Evolutionary conservation across 2,329 filamentous ascomycete genomes (phyloP).

Genomic region (Microdochium trichocladiopsis): DNA sequence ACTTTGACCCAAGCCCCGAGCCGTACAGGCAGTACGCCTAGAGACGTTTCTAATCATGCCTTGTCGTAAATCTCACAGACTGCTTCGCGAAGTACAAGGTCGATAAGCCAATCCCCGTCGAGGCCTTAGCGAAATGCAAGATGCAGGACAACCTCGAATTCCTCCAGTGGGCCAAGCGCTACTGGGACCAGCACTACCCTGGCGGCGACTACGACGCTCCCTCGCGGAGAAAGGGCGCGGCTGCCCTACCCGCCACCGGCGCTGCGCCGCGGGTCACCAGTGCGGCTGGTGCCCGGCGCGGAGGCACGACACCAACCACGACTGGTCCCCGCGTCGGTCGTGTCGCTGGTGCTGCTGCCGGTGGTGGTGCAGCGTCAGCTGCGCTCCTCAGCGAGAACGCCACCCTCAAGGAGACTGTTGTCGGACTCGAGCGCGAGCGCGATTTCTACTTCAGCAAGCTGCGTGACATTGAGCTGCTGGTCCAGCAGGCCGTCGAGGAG

Average conservation of each 20-base stretch:
- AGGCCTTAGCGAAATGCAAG: constrained; percentile 91
- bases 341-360: constrained; percentile 25
- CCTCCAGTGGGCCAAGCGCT: constrained; percentile 91
- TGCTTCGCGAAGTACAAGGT: constrained; percentile 79
- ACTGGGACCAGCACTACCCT: constrained; percentile 97
- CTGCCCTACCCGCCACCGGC: constrained; percentile 47
- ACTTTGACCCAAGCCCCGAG: too few species aligned
- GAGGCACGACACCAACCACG: constrained; percentile 59
- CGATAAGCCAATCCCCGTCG: constrained; percentile 84
- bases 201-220: constrained; percentile 96
- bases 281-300: constrained; percentile 37
- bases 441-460: constrained; percentile 99
- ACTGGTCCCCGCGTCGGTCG: constrained; percentile 36
- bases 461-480: constrained; percentile 88
- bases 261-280: constrained; percentile 40
- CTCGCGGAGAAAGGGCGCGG: constrained; percentile 71
- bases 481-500: constrained; percentile 88
- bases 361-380: constrained; percentile 51
- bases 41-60: too few species aligned
- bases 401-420: constrained; percentile 90
- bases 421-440: constrained; percentile 86
- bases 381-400: constrained; percentile 80
- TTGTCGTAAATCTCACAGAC: too few species aligned
- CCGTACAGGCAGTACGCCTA: too few species aligned
- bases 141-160: constrained; percentile 99